Percentiles rank a stretch among this genome's conserved stretches.
Evolutionary conservation across 202 grass and related monocot genomes (phyloP).

Genomic region (Miscanthus sacchariflorus): DNA sequence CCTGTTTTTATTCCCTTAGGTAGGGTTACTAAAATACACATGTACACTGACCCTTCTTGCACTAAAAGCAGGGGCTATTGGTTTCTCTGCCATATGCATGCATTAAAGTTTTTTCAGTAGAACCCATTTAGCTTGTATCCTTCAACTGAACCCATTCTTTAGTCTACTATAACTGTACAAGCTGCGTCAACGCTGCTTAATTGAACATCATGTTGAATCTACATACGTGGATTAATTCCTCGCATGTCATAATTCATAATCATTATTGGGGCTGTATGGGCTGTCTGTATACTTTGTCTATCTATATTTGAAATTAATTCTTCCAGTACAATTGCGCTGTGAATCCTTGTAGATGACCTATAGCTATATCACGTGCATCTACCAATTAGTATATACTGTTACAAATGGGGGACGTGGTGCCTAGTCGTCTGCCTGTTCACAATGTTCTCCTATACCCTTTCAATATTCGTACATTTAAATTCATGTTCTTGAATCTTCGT

Average conservation of each 20-base stretch:
- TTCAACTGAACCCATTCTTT: constrained; percentile 1
- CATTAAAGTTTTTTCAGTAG: neutral
- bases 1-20: neutral
- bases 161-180: neutral
- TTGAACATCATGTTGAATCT: neutral
- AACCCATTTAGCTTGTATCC: neutral
- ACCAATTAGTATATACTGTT: no score
- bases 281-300: neutral
- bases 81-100: neutral
- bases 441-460: no score
- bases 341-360: neutral
- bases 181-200: neutral
- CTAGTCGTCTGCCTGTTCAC: no score
- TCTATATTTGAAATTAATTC: neutral
- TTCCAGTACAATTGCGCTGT: neutral
- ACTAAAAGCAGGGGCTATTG: neutral
- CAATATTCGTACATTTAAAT: neutral
- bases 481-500: neutral
- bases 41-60: neutral
- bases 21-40: neutral
- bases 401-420: no score
- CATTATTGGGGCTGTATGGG: neutral
- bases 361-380: neutral
- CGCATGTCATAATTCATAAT: neutral
- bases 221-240: neutral